These are phyloP conservation scores for Cyberlindnera galapagoensis DNA, from an alignment of 805 yeast species.

Conservation along the genomic window DNA sequence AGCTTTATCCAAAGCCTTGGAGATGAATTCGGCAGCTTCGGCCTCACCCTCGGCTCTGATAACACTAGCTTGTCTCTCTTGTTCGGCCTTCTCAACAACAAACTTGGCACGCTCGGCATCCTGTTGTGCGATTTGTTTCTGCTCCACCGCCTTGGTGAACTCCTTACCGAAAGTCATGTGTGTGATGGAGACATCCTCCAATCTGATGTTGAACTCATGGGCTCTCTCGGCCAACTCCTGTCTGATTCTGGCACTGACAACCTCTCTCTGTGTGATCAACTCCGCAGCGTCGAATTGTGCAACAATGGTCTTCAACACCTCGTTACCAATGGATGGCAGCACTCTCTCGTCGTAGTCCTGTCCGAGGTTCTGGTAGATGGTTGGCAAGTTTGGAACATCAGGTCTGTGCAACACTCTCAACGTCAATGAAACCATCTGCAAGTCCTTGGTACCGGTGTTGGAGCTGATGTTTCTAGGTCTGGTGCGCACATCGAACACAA, in stretches of 20 bases:
- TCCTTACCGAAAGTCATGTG: conserved; percentile 96
- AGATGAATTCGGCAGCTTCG: conserved; percentile 92
- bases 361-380: conserved; percentile 86
- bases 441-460: conserved; percentile 93
- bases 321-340: conserved; percentile 88
- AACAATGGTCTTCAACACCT: conserved; percentile 80
- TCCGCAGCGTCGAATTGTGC: conserved; percentile 97
- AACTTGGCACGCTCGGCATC: conserved; percentile 97
- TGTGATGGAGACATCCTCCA: conserved; percentile 96
- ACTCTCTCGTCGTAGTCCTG: conserved; percentile 93
- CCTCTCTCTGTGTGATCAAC: conserved; percentile 93
- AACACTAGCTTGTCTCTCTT: conserved; percentile 90
- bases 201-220: conserved; percentile 76
- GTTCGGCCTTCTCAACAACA: conserved; percentile 93
- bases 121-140: conserved; percentile 98
- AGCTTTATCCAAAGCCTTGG: conserved; percentile 85
- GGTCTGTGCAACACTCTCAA: conserved; percentile 93
- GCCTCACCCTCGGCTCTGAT: conserved; percentile 99
- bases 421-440: conserved; percentile 92
- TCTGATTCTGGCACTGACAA: conserved; percentile 83
- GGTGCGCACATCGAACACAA: conserved; percentile 90
- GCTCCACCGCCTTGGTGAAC: conserved; percentile 97
- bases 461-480: conserved; percentile 90
- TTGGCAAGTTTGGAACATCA: conserved; percentile 74
- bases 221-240: conserved; percentile 82